These are phyloP conservation scores for Lactarius indigo DNA, from an alignment of 768 basidiomycete species.

Conservation along the genomic window DNA sequence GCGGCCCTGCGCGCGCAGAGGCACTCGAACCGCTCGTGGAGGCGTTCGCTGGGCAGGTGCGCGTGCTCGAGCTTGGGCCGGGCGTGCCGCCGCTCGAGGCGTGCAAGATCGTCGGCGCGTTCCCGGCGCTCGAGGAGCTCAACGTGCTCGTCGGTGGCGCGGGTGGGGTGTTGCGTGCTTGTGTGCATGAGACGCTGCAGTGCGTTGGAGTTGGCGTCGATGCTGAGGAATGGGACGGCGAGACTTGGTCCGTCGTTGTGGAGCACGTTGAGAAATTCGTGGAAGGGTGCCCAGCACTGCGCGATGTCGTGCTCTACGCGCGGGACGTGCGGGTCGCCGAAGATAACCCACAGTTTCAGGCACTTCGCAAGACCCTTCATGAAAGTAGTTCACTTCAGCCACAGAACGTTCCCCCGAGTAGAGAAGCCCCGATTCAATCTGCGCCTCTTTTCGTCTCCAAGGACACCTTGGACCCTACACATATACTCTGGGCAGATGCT, in stretches of 20 bases:
- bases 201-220: constrained; percentile 15
- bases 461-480: not conserved
- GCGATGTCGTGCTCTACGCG: constrained; percentile 4
- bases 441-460: not conserved
- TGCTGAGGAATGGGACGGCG: not conserved
- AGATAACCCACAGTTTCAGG: not conserved
- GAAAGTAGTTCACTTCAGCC: not conserved
- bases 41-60: constrained; percentile 7
- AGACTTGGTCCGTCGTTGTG: not conserved
- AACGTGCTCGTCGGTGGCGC: constrained; percentile 6
- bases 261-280: not conserved
- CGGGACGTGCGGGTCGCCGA: not conserved
- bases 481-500: not conserved
- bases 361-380: not conserved
- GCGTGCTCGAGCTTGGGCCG: constrained; percentile 11
- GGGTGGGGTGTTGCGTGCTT: not conserved
- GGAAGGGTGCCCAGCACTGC: constrained; percentile 10
- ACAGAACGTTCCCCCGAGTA: not conserved
- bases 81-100: not conserved
- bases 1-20: not conserved
- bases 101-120: constrained; percentile 2
- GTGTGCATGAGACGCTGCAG: constrained; percentile 7
- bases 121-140: constrained; percentile 17
- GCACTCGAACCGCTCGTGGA: constrained; percentile 16
- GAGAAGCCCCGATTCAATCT: not conserved